These are phyloP conservation scores for Phytopythium boreale DNA, from an alignment of 352 stramenopile genomes.

Conservation along the genomic window DNA sequence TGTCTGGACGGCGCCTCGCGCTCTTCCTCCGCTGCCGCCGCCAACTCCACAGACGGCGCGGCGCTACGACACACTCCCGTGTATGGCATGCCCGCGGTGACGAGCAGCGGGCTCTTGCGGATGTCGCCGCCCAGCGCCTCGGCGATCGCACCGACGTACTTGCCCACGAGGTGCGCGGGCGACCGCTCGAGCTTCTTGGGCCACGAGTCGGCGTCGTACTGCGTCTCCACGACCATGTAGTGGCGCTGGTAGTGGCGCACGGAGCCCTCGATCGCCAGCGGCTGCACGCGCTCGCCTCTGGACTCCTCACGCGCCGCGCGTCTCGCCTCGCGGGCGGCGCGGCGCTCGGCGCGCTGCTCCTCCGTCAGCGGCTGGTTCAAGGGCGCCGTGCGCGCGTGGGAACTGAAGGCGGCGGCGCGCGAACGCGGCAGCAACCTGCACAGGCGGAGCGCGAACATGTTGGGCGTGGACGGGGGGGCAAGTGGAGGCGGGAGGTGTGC, in stretches of 20 bases:
- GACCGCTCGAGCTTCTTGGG: conserved; percentile 70
- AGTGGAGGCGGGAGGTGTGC: not conserved
- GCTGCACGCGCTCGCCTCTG: conserved; percentile 11
- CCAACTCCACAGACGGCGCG: not conserved
- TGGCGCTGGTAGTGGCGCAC: conserved; percentile 54
- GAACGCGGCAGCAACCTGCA: not conserved
- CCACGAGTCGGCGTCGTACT: conserved; percentile 43
- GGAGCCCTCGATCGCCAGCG: conserved; percentile 55
- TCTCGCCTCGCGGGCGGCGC: conserved; percentile 17
- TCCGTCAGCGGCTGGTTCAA: conserved; percentile 16
- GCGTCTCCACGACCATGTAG: conserved; percentile 52
- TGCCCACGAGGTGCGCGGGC: conserved; percentile 48
- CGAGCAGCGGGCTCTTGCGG: conserved; percentile 34
- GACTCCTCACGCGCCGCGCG: conserved; percentile 8
- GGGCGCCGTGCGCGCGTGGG: not conserved
- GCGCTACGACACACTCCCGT: conserved; percentile 10
- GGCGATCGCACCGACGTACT: conserved; percentile 28
- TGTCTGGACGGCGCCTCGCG: conserved; percentile 22
- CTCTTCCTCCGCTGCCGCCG: not conserved
- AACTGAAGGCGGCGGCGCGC: conserved; percentile 1
- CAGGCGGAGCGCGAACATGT: conserved; percentile 1
- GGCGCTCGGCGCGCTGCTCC: conserved; percentile 27
- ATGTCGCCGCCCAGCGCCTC: conserved; percentile 25
- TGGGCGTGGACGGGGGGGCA: not conserved
- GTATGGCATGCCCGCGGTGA: conserved; percentile 61